These are phyloP conservation scores for Hsuehochloa calcarea DNA, from an alignment of 176 grass and related monocot species.

Conservation along the genomic window DNA sequence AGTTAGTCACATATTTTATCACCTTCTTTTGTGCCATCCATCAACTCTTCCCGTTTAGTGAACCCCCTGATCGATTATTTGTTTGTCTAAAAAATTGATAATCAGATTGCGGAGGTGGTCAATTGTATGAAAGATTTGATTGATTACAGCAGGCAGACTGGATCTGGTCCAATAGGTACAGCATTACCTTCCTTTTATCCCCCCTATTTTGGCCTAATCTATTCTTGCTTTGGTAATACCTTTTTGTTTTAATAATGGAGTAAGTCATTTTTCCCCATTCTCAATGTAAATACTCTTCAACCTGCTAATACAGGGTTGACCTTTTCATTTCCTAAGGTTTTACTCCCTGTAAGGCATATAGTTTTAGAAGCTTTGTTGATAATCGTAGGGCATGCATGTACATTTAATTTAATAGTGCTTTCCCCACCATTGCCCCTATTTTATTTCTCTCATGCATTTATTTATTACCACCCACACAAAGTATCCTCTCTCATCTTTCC, in stretches of 20 bases:
- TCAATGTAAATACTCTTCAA: neutral
- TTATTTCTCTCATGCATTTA: neutral
- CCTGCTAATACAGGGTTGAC: neutral
- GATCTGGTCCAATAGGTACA: slow-evolving; percentile 68
- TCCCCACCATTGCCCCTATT: neutral
- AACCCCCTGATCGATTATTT: neutral
- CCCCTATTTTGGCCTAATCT: neutral
- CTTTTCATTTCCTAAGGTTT: neutral
- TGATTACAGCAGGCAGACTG: slow-evolving; percentile 77
- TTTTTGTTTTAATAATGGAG: slow-evolving; percentile 1
- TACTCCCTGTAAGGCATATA: neutral
- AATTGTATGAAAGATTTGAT: slow-evolving; percentile 95
- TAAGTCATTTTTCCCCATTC: neutral
- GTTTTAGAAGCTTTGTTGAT: neutral
- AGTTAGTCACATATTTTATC: neutral
- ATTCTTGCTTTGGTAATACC: neutral
- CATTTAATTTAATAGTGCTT: neutral
- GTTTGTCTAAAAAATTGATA: slow-evolving; percentile 21
- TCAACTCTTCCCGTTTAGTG: slow-evolving; percentile 2
- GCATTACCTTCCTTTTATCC: neutral
- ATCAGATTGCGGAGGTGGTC: slow-evolving; percentile 83
- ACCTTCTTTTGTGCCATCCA: neutral
- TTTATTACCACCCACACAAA: neutral
- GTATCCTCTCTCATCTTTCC: neutral
- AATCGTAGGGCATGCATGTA: neutral